Percentiles rank a stretch among this genome's conserved stretches.
Evolutionary conservation across 2,329 filamentous ascomycete species (phyloP).

Genomic region (Albifimbria verrucaria): DNA sequence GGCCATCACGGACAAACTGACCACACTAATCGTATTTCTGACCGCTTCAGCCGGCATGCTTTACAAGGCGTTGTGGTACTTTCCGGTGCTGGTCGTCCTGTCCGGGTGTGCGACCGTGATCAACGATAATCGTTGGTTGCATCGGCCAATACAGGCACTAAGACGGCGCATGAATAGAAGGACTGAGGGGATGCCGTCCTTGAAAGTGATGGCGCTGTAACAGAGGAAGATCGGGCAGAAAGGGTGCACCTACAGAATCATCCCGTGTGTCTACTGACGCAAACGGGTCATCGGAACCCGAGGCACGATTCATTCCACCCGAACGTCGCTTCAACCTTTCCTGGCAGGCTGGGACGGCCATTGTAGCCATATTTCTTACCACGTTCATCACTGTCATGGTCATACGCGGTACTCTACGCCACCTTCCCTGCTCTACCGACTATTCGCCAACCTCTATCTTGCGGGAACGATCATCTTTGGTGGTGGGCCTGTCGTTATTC

Average conservation of each 20-base stretch:
- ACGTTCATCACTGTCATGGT: conserved; percentile 57
- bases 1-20: conserved; percentile 62
- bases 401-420: conserved; percentile 36
- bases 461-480: conserved; percentile 68
- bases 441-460: conserved; percentile 72
- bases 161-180: neutral
- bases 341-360: conserved; percentile 39
- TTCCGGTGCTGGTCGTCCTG: conserved; percentile 59
- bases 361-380: conserved; percentile 48
- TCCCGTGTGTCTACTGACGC: conserved; percentile 6
- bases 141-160: conserved; percentile 22
- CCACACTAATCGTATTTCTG: conserved; percentile 61
- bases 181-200: neutral
- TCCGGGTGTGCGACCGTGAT: conserved; percentile 50
- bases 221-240: neutral
- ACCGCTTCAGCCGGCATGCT: conserved; percentile 62
- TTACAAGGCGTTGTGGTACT: conserved; percentile 74
- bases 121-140: conserved; percentile 54
- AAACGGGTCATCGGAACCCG: conserved; percentile 2
- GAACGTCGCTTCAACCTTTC: conserved; percentile 35
- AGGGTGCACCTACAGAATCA: neutral
- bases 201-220: neutral
- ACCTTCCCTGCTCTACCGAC: conserved; percentile 47
- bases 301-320: conserved; percentile 27
- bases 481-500: conserved; percentile 63